Percentiles rank a stretch among this genome's conserved stretches.
These are phyloP conservation scores for Blastobotrys capitulatus DNA, from an alignment of 1,139 yeast genomes.

Conservation along the genomic window DNA sequence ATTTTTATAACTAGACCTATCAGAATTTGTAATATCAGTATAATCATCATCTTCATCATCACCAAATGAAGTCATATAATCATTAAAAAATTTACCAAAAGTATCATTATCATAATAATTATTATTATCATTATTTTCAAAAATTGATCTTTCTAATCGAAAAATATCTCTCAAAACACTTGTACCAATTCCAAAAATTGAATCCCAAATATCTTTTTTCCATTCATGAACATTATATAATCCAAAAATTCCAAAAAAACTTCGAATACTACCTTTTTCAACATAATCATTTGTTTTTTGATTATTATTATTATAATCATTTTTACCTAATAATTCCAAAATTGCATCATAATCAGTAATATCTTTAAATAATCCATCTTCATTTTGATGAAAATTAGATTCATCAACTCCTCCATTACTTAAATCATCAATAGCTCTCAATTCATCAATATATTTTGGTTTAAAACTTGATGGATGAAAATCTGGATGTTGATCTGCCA, in stretches of 20 bases:
- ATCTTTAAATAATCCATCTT: background rate
- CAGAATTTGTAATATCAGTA: too few relatives aligned
- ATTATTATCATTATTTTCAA: too few relatives aligned
- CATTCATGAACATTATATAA: background rate
- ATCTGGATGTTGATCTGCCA: conserved; percentile 1
- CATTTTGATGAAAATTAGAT: background rate
- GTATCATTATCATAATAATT: too few relatives aligned
- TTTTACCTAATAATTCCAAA: background rate
- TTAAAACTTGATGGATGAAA: background rate
- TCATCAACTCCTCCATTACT: background rate
- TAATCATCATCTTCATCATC: too few relatives aligned
- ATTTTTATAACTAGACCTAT: background rate
- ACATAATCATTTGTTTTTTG: background rate
- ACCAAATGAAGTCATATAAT: too few relatives aligned
- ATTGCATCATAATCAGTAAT: background rate
- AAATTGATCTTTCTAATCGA: too few relatives aligned
- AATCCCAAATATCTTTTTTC: background rate
- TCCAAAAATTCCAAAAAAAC: background rate
- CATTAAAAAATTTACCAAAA: too few relatives aligned
- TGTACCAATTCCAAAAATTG: background rate
- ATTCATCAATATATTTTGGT: background rate
- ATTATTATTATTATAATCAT: background rate
- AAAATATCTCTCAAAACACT: too few relatives aligned
- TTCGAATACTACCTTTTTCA: background rate
- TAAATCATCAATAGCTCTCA: background rate